Percentiles rank a stretch among this genome's conserved stretches.
phyloP scores from a whole-genome alignment of 805 yeast genomes.

The Yarrowia osloensis region DNA sequence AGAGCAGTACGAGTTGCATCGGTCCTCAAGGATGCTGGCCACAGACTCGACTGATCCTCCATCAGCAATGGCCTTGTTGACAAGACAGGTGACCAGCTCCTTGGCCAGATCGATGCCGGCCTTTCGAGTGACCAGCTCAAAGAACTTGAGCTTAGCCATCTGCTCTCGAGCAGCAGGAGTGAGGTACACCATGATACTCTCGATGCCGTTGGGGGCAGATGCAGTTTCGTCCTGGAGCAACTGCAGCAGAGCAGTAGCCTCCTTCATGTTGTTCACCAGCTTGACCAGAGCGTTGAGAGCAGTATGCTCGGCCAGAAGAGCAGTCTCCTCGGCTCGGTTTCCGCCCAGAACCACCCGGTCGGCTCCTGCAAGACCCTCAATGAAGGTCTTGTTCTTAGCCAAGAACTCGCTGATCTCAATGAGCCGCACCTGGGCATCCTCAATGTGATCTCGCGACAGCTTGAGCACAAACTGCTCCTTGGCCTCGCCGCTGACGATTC shows the following conservation, averaged over 20 bases:
- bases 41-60: constrained; percentile 94
- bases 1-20: constrained; percentile 94
- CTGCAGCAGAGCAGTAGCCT: constrained; percentile 84
- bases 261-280: constrained; percentile 75
- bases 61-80: constrained; percentile 80
- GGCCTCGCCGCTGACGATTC: constrained; percentile 31
- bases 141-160: constrained; percentile 66
- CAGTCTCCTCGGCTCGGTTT: constrained; percentile 41
- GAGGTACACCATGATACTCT: constrained; percentile 69
- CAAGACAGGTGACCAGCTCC: constrained; percentile 84
- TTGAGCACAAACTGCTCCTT: constrained; percentile 37
- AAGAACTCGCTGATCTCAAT: constrained; percentile 44
- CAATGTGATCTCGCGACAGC: constrained; percentile 36
- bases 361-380: constrained; percentile 47
- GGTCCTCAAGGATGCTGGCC: constrained; percentile 82
- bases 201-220: constrained; percentile 50
- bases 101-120: constrained; percentile 67
- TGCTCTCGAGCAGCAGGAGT: constrained; percentile 67
- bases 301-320: constrained; percentile 80
- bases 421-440: constrained; percentile 40
- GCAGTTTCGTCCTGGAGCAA: constrained; percentile 70
- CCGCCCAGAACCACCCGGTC: constrained; percentile 39
- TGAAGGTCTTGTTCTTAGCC: constrained; percentile 49
- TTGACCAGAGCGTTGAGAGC: constrained; percentile 78
- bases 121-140: constrained; percentile 73